A percentile compares a stretch with the other conserved stretches of the same genome.
These are phyloP conservation scores for Penicillium sp. DNA, from an alignment of 2,329 filamentous ascomycete species.

Conservation along the genomic window DNA sequence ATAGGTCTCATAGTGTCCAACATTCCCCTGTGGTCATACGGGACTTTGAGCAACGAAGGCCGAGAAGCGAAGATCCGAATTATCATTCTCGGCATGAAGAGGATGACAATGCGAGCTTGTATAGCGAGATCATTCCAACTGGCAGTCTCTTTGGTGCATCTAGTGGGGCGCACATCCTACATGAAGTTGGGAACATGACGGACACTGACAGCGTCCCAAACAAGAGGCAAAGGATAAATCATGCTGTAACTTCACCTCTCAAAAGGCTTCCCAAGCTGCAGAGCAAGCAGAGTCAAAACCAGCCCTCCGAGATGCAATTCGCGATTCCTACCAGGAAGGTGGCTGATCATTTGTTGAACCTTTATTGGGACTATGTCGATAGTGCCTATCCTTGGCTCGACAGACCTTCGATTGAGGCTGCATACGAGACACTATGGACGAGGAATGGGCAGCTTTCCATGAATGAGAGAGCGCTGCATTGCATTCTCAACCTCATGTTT, in stretches of 20 bases:
- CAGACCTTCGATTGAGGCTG: not conserved
- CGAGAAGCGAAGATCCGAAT: not conserved
- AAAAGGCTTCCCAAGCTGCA: not conserved
- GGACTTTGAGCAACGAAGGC: not conserved
- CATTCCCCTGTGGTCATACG: not conserved
- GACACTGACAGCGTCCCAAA: not conserved
- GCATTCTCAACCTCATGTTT: constrained; percentile 16
- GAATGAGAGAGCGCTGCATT: constrained; percentile 14
- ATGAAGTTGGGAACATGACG: not conserved
- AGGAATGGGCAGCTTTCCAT: constrained; percentile 4
- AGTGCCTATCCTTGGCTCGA: constrained; percentile 7
- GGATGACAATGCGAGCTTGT: not conserved
- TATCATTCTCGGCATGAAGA: not conserved
- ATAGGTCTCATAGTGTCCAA: not conserved
- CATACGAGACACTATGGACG: constrained; percentile 4
- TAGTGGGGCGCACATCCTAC: constrained; percentile 1
- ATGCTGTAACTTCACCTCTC: not conserved
- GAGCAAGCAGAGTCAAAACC: not conserved
- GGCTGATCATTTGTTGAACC: constrained; percentile 3
- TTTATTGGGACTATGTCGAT: constrained; percentile 9
- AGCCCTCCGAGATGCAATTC: constrained; percentile 1
- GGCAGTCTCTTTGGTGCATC: constrained; percentile 7
- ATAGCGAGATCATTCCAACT: not conserved
- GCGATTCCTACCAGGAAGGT: constrained; percentile 1
- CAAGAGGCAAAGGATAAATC: not conserved